Evolutionary conservation across 2,329 filamentous ascomycete species (phyloP).

Genomic region (Aspergillus calidoustus): DNA sequence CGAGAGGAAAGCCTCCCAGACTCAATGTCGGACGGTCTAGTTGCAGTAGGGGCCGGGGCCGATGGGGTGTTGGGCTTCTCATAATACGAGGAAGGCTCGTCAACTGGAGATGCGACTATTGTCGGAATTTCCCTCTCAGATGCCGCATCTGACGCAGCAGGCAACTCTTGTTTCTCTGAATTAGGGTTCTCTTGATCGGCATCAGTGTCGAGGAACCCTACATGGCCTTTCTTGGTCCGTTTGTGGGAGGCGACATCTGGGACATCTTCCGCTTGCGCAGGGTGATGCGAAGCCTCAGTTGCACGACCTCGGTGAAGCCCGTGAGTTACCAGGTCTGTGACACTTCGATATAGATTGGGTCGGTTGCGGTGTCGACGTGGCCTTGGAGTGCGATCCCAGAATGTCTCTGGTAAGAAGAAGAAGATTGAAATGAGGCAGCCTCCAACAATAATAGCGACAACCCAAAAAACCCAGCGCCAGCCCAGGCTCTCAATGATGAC

Average conservation of each 20-base stretch:
- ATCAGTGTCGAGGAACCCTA: slow-evolving; percentile 58
- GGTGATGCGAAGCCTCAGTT: slow-evolving; percentile 27
- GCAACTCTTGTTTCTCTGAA: slow-evolving; percentile 23
- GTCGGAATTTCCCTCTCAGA: background rate
- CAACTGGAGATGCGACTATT: slow-evolving; percentile 6
- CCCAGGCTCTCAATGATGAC: slow-evolving; percentile 75
- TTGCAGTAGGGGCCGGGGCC: slow-evolving; percentile 16
- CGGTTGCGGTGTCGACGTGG: slow-evolving; percentile 48
- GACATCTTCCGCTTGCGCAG: slow-evolving; percentile 18
- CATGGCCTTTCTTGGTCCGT: slow-evolving; percentile 52
- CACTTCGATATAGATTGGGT: slow-evolving; percentile 38
- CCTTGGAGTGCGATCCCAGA: slow-evolving; percentile 84
- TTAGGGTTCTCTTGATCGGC: slow-evolving; percentile 26
- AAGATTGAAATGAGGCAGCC: slow-evolving; percentile 75
- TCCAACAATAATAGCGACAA: slow-evolving; percentile 79
- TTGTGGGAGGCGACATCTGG: slow-evolving; percentile 24
- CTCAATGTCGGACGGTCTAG: slow-evolving; percentile 34
- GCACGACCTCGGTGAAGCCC: slow-evolving; percentile 40
- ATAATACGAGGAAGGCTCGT: slow-evolving; percentile 6
- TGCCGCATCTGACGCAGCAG: slow-evolving; percentile 9
- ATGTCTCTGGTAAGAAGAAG: slow-evolving; percentile 91
- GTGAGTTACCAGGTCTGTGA: slow-evolving; percentile 43
- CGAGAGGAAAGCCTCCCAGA: slow-evolving; percentile 24
- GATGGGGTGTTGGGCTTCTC: slow-evolving; percentile 26
- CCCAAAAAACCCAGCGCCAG: slow-evolving; percentile 94